phyloP scores from a whole-genome alignment of 164 flowering plant species.

The Stephania yunnanensis region DNA sequence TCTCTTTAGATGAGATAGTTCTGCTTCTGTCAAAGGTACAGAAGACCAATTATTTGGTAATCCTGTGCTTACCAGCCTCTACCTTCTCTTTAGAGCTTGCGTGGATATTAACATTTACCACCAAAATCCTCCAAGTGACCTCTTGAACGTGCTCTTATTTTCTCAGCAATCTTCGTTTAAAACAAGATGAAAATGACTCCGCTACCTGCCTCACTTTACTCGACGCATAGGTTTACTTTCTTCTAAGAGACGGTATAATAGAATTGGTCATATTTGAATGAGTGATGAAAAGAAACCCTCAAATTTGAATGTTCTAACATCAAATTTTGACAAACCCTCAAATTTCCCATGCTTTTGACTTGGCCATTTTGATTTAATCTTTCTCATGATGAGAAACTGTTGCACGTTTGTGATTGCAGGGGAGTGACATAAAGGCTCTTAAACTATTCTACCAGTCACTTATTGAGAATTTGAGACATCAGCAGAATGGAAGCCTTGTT shows the following conservation, averaged over 20 bases:
- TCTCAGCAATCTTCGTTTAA: no score
- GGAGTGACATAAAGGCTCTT: conserved; percentile 62
- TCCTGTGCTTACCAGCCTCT: no score
- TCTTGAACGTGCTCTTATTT: no score
- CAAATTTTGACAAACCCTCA: neutral
- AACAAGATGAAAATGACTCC: no score
- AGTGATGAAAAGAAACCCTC: neutral
- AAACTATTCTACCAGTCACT: conserved; percentile 76
- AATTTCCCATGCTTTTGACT: neutral
- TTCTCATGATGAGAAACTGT: no score
- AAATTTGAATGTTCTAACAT: neutral
- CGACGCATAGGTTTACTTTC: neutral
- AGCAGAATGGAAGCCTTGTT: conserved; percentile 81
- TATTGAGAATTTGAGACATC: conserved; percentile 66
- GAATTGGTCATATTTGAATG: neutral
- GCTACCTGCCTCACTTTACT: no score
- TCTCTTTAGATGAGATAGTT: no score
- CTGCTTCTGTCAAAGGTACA: no score
- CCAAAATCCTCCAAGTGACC: no score
- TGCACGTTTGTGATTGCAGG: conserved; percentile 37
- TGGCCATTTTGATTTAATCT: neutral
- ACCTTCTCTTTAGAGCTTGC: no score
- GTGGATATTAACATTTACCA: no score
- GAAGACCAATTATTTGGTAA: no score
- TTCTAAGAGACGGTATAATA: neutral